Base-by-base conservation (phyloP, 768 basidiomycete species). In the Collybia sordida region DNA sequence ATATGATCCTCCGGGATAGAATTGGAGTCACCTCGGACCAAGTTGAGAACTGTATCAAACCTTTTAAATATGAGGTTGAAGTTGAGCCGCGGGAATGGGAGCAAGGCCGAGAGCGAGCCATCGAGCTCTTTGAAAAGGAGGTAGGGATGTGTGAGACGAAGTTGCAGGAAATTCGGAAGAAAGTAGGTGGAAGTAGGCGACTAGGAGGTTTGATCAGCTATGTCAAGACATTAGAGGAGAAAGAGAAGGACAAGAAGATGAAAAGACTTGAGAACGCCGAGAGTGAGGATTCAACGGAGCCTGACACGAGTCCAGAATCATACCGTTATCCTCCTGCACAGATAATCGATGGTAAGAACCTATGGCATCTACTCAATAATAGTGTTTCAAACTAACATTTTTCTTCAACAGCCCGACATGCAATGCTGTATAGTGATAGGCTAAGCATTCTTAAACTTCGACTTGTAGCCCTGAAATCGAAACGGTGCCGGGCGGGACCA, bases 21-120 rank as follows among this genome's bases (percentile, higher is more conserved):
- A 89, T 98, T 50, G 90, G 92, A 14, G 71, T 96, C 48, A 93
- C 97, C n/a, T 88, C 92, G 4, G 97, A 99, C 65, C 96, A 98
- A 70, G 96, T 99, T 14, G 97, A 99, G 75, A 99, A 98, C 67
- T 96, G 93, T 68, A 98, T 99, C 77, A 99, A 99, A 70, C 97
- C 96, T 23, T 98, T 84, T 80, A 99, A 99, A 74, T 96, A 97
- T 62, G 96, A 98, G 62, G 86, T 98, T 22, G 97, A 99, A 64
- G 88, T 98, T 12, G 94, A 98, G 54, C 79, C 82, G 12, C 74
- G 86, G 36, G 97, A 99, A 66, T 99, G 97, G 97, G 90, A 92
- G 58, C 62, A 74, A 2, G 97, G 97, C 0, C 74, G 95, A 42
- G 79, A 78, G 57, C 74, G 82, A 43, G 82, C 92, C 1, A 79